phyloP scores from a whole-genome alignment of 2,329 filamentous ascomycete genomes.

The Knufia petricola region DNA sequence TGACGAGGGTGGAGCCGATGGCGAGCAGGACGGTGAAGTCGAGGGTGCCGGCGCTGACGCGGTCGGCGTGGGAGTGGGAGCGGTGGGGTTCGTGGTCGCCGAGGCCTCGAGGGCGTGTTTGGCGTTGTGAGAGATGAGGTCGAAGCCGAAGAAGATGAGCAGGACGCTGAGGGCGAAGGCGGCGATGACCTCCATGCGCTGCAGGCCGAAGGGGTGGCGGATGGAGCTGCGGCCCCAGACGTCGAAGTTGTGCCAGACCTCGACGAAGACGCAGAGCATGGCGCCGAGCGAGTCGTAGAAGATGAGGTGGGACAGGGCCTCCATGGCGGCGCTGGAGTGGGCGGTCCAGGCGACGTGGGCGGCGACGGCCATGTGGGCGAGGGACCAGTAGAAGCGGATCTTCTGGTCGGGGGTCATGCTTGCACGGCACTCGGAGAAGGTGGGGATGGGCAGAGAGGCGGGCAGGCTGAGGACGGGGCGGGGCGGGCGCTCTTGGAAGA shows the following conservation, averaged over 20 bases:
- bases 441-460: constrained; percentile 84
- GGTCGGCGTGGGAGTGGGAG: constrained; percentile 57
- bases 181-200: constrained; percentile 84
- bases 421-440: constrained; percentile 72
- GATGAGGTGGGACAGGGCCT: constrained; percentile 81
- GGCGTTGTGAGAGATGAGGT: constrained; percentile 85
- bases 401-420: constrained; percentile 87
- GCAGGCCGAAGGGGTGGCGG: constrained; percentile 83
- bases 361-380: constrained; percentile 76
- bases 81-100: constrained; percentile 62
- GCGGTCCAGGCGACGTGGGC: constrained; percentile 78
- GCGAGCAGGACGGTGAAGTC: constrained; percentile 74
- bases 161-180: constrained; percentile 95
- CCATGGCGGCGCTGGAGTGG: constrained; percentile 78
- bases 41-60: constrained; percentile 63
- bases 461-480: constrained; percentile 78
- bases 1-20: constrained; percentile 72
- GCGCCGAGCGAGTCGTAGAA: constrained; percentile 94
- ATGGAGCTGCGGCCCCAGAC: constrained; percentile 92
- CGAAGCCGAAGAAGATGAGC: constrained; percentile 92
- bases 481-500: constrained; percentile 78
- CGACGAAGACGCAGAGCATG: constrained; percentile 80
- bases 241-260: constrained; percentile 92
- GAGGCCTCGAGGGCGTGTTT: constrained; percentile 78
- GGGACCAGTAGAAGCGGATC: constrained; percentile 74